Conservation (phyloP, 371 early-diverging fungal genomes). For the Cokeromyces recurvatus region DNA sequence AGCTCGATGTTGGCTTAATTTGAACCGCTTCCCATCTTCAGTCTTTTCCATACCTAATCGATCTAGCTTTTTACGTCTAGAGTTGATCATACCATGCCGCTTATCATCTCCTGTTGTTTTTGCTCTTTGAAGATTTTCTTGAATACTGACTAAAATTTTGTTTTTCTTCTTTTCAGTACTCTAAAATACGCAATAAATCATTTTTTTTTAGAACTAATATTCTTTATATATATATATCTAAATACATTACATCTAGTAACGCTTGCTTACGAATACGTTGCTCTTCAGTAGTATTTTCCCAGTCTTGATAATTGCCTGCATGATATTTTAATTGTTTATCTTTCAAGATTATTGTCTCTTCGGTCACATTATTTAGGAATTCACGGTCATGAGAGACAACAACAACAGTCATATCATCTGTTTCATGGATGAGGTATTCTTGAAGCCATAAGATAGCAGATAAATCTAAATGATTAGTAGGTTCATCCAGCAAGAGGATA, state of each 20-base stretch:
- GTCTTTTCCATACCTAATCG: conserved; percentile 61
- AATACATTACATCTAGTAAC: conserved; percentile 31
- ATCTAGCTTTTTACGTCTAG: conserved; percentile 66
- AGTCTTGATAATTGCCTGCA: conserved; percentile 75
- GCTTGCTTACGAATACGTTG: conserved; percentile 53
- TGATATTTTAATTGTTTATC: conserved; percentile 63
- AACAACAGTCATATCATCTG: conserved; percentile 57
- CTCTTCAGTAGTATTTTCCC: conserved; percentile 59
- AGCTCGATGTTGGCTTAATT: conserved; percentile 55
- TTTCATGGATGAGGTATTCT: conserved; percentile 56
- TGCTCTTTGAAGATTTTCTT: conserved; percentile 63
- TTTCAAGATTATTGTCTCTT: conserved; percentile 69
- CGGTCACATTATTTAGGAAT: conserved; percentile 64
- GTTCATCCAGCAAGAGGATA: conserved; percentile 87
- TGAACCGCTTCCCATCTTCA: conserved; percentile 64
- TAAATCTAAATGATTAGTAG: conserved; percentile 80
- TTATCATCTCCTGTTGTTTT: conserved; percentile 75
- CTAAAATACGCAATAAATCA: too few relatives aligned
- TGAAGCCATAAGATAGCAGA: conserved; percentile 80
- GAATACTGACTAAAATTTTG: conserved; percentile 58
- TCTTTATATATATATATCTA: background rate
- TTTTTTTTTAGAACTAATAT: too few relatives aligned
- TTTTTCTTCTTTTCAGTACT: conserved; percentile 55
- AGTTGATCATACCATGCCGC: conserved; percentile 63
- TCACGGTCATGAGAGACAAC: conserved; percentile 80